Evolutionary conservation across 352 stramenopile species (phyloP).

Genomic region (Globisporangium cederbergense): DNA sequence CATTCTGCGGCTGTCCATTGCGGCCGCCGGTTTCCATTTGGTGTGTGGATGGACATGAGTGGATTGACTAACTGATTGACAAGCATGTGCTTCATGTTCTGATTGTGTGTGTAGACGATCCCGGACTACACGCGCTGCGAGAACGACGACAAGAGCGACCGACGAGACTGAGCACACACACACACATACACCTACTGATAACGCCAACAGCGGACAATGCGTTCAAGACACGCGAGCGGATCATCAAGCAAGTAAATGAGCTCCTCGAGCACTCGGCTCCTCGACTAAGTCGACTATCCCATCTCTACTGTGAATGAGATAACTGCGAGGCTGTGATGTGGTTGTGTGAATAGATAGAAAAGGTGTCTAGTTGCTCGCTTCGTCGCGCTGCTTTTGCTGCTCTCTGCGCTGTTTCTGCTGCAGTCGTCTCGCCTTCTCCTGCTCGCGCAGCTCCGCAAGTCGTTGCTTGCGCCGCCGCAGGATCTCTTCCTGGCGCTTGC

Average conservation of each 20-base stretch:
- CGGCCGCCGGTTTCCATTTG: background rate
- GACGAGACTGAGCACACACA: slow-evolving; percentile 8
- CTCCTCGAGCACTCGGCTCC: background rate
- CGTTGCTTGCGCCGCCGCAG: slow-evolving; percentile 58
- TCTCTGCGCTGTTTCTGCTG: slow-evolving; percentile 52
- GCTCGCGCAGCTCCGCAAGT: slow-evolving; percentile 58
- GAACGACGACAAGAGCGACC: slow-evolving; percentile 8
- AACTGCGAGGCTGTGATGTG: background rate
- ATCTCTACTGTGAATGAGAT: background rate
- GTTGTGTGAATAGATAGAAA: background rate
- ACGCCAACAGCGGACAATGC: background rate
- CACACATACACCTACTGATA: too few species aligned
- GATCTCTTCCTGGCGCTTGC: slow-evolving; percentile 70
- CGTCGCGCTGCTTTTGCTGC: slow-evolving; percentile 19
- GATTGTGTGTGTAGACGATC: slow-evolving; percentile 7
- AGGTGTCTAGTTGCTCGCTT: background rate
- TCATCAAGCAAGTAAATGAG: slow-evolving; percentile 1
- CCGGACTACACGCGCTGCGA: slow-evolving; percentile 17
- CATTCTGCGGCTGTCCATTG: background rate
- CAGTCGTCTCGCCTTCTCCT: slow-evolving; percentile 62
- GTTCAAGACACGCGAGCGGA: background rate
- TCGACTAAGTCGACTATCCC: background rate
- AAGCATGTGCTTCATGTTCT: background rate
- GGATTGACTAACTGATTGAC: slow-evolving; percentile 8
- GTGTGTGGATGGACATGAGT: background rate